Evolutionary conservation across 1,284 basidiomycete species (phyloP), one percentile per base, ranked within the genome.

Genomic region (Moesziomyces parantarcticus): DNA sequence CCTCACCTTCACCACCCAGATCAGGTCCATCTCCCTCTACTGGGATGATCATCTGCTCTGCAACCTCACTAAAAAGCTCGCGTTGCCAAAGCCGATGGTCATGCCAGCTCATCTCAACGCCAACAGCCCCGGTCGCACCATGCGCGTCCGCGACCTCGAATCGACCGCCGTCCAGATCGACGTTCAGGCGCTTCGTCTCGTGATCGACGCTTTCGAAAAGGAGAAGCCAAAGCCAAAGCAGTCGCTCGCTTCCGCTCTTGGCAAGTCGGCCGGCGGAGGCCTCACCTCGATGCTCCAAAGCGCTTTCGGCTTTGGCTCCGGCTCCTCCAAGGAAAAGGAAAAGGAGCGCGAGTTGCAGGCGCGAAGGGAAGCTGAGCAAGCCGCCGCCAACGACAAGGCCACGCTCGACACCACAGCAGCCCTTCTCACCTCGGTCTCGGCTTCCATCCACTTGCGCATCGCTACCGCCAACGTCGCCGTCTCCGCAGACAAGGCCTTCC

Each of bases 1-100:
- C 0, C 90, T 99, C 59, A 96, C 94, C 0, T 99, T 99, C 85
- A 99, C 98, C 90, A 87, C 89, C 18, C 88, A 90, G 61, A 88
- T 99, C 7, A 87, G 87, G 14, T 88, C 90, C 79, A 89, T 99
- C 53, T 89, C 64, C 39, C 76, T 85, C 50, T 79, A 78, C 70
- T 75, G 75, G 61, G 90, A 97, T 80, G 91, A 91, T 64, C 88
- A 89, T 71, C 87, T 90, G 32, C 88, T 98, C 1, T 89, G 91
- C 18, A 88, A 88, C 51, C 85, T 98, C 48, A 87, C 87, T 42
- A 98, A 97, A 85, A 87, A 86, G 18, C 83, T 89, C 39, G 90
- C 90, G 1, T 67, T 87, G 0, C 87, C 90, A 3, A 88, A 88
- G 67, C 80, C 86, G 7, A 77, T 93, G 13, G 84, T 85, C 1